Percentiles rank a stretch among this genome's conserved stretches.
Conservation (phyloP, 495 filamentous ascomycete species). For the Collariella sp. region DNA sequence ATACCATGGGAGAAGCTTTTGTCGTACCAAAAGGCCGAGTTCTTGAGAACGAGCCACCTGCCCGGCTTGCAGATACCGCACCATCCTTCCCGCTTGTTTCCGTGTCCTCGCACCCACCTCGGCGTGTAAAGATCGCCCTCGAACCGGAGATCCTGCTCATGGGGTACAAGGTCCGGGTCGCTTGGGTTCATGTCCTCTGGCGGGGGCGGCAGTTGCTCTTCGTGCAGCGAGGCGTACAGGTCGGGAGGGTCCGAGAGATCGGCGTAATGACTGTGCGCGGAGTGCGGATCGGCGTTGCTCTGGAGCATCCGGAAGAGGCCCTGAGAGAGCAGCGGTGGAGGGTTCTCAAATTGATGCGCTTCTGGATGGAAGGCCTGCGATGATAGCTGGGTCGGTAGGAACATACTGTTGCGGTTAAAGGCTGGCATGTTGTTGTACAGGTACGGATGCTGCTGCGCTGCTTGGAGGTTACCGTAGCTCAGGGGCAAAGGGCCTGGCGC, state of each 20-base stretch:
- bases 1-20: slow-evolving; percentile 77
- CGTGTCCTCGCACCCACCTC: slow-evolving; percentile 67
- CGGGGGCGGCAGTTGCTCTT: slow-evolving; percentile 59
- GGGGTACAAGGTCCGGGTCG: slow-evolving; percentile 59
- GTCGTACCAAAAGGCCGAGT: slow-evolving; percentile 81
- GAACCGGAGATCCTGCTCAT: slow-evolving; percentile 70
- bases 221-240: slow-evolving; percentile 59
- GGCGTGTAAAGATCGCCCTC: slow-evolving; percentile 72
- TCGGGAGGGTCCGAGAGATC: slow-evolving; percentile 63
- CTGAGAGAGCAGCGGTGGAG: slow-evolving; percentile 51
- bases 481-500: slow-evolving; percentile 44
- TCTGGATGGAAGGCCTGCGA: slow-evolving; percentile 41
- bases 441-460: slow-evolving; percentile 45
- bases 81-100: slow-evolving; percentile 78
- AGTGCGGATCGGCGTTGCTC: slow-evolving; percentile 57
- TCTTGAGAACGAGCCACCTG: slow-evolving; percentile 73
- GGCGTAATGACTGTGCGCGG: slow-evolving; percentile 51
- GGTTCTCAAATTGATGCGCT: slow-evolving; percentile 42
- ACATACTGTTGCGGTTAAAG: slow-evolving; percentile 39
- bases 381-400: slow-evolving; percentile 39
- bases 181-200: slow-evolving; percentile 66
- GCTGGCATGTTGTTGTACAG: slow-evolving; percentile 40
- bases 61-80: slow-evolving; percentile 77
- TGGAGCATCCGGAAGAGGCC: slow-evolving; percentile 60
- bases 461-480: slow-evolving; percentile 46